Evolutionary conservation across 2,329 filamentous ascomycete species (phyloP), one percentile per base, ranked within the genome.

Genomic region (Fusarium subtropicale): DNA sequence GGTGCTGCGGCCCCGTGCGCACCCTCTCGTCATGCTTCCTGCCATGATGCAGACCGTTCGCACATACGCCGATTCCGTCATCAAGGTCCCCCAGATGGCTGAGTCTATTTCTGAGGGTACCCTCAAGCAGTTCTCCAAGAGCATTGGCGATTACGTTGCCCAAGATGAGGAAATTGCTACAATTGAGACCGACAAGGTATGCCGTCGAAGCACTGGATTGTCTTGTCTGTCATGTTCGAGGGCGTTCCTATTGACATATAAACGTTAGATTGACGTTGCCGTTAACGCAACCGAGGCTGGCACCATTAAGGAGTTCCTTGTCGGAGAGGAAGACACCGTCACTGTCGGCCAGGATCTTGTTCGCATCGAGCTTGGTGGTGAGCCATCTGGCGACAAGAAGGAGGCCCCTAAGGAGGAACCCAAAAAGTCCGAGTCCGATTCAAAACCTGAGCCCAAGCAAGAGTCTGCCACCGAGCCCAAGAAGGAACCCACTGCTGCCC

Each of bases 61-160:
- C 71, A 85, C 75, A 71, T 90, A 90, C 77, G 94, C 94, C 79
- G 93, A 97, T 77, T 91, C 88, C 73, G 83, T 95, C 69, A 90
- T 99, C 80, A 95, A 98, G 83, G 96, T 98, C 72, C 96, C 96
- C 34, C 89, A 96, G 79, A 98, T 99, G 96, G 96, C 96, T 69
- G 96, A 99, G 82, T 98, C 96, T 51, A 98, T 99, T 80, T 97
- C 93, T 45, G 96, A 99, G 82, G 96, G 96, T 66, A 99, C 96
- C 24, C 81, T 99, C 77, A 97, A 97, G 84, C 94, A 97, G 79
- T 98, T 94, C 85, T 91, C 89, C 76, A 98, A 98, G 80, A 80
- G 95, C 82, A 85, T 97, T 74, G 96, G 96, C 76, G 96, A 99
- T 79, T 94, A 90, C 75, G 94, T 99, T 54, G 94, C 97, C 84